Evolutionary conservation across 2,329 filamentous ascomycete genomes (phyloP).

Genomic region (Trichophyton schoenleinii): DNA sequence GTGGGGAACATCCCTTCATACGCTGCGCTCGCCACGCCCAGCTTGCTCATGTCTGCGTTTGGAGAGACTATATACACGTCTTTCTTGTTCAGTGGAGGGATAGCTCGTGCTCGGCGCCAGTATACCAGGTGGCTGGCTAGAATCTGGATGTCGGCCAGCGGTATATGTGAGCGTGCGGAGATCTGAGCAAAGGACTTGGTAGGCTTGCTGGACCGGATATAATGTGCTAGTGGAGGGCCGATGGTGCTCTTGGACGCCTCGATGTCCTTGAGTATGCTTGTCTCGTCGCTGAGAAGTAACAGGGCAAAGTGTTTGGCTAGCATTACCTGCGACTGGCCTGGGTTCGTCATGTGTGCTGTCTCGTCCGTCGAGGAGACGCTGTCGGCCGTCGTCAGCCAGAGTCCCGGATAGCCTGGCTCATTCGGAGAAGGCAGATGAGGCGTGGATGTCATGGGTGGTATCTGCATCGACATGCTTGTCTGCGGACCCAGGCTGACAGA

Average conservation of each 20-base stretch:
- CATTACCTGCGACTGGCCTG: conserved; percentile 36
- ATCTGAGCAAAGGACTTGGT: conserved; percentile 62
- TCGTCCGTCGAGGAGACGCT: conserved; percentile 60
- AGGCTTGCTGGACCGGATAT: conserved; percentile 47
- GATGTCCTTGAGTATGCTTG: conserved; percentile 60
- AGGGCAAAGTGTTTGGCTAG: conserved; percentile 79
- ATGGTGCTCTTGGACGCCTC: conserved; percentile 61
- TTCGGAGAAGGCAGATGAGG: conserved; percentile 58
- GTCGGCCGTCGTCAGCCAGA: conserved; percentile 82
- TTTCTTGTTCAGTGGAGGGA: conserved; percentile 76
- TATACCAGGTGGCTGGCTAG: conserved; percentile 90
- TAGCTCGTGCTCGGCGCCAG: conserved; percentile 84
- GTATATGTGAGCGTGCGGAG: conserved; percentile 49
- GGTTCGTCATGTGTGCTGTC: conserved; percentile 44
- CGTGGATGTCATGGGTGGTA: conserved; percentile 52
- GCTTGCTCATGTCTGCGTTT: conserved; percentile 64
- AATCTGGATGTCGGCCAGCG: conserved; percentile 67
- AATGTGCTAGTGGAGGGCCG: conserved; percentile 64
- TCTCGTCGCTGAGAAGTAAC: conserved; percentile 70
- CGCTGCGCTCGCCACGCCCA: conserved; percentile 55
- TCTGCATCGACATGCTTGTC: conserved; percentile 50
- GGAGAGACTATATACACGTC: conserved; percentile 88
- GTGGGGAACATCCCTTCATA: conserved; percentile 74
- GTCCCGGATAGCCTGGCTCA: conserved; percentile 56
- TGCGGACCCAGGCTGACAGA: conserved; percentile 61